These are phyloP conservation scores for Papilionanthe hybrid DNA, from an alignment of 116 monocot species.

Conservation along the genomic window DNA sequence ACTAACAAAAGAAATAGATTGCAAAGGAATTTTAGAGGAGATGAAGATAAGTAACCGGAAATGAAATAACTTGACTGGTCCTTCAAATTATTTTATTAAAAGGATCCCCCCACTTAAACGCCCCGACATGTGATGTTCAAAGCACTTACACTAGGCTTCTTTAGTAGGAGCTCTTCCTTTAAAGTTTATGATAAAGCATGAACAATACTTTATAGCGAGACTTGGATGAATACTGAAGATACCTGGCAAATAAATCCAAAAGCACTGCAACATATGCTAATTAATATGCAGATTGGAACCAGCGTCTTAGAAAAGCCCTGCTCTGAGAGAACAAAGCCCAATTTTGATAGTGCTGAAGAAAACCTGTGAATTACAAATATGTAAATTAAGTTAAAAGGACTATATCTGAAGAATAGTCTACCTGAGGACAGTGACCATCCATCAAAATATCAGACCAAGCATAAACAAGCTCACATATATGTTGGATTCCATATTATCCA, in stretches of 20 bases:
- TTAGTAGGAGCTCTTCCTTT: no score
- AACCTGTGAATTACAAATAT: constrained; percentile 39
- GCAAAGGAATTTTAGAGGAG: no score
- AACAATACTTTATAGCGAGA: no score
- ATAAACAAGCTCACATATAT: not conserved
- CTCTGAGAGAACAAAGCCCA: constrained; percentile 82
- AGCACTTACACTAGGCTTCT: no score
- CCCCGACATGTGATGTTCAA: no score
- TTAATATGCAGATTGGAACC: constrained; percentile 63
- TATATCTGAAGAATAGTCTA: not conserved
- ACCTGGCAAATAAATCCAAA: constrained; percentile 96
- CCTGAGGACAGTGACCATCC: not conserved
- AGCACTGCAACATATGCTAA: constrained; percentile 81
- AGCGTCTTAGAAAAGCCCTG: constrained; percentile 71
- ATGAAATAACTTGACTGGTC: no score
- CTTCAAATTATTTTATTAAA: no score
- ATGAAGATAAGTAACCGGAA: no score
- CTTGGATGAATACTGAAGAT: not conserved
- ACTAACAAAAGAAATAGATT: no score
- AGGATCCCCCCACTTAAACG: no score
- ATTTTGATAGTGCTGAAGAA: constrained; percentile 94
- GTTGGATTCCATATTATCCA: no score
- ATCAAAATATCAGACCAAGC: not conserved
- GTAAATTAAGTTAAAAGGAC: not conserved
- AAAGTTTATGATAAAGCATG: no score